A percentile compares a stretch with the other conserved stretches of the same genome.
phyloP scores from a whole-genome alignment of 768 basidiomycete species.

The Termitomyces sp. region DNA sequence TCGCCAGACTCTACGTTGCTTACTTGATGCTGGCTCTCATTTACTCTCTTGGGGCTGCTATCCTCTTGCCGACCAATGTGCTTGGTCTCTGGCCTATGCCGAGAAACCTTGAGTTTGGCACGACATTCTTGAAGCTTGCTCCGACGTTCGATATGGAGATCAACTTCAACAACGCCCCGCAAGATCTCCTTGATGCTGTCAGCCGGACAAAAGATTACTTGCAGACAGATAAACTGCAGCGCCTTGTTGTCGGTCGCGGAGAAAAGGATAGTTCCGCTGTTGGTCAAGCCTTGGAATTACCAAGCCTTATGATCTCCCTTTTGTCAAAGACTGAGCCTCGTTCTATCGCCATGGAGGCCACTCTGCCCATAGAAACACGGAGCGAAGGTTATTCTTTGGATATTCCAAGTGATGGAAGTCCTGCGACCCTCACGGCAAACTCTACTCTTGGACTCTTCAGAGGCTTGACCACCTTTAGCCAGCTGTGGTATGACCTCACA shows the following conservation, averaged over 20 bases:
- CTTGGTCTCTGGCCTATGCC: slow-evolving; percentile 47
- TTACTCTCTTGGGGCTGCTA: not conserved
- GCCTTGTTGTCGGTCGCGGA: slow-evolving; percentile 58
- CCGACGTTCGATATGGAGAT: slow-evolving; percentile 46
- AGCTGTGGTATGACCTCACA: slow-evolving; percentile 55
- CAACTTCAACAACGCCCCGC: slow-evolving; percentile 36
- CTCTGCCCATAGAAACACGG: slow-evolving; percentile 40
- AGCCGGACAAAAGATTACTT: slow-evolving; percentile 39
- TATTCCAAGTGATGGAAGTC: slow-evolving; percentile 48
- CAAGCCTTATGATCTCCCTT: slow-evolving; percentile 40
- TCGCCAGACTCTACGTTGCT: not conserved
- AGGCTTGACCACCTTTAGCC: slow-evolving; percentile 74
- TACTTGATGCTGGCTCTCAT: slow-evolving; percentile 3
- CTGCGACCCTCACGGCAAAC: slow-evolving; percentile 53
- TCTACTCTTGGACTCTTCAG: slow-evolving; percentile 64
- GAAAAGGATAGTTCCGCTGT: slow-evolving; percentile 36
- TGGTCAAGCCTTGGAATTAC: slow-evolving; percentile 34
- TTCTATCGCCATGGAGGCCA: slow-evolving; percentile 49
- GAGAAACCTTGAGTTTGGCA: slow-evolving; percentile 36
- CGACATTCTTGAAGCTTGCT: slow-evolving; percentile 40
- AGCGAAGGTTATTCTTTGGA: slow-evolving; percentile 57
- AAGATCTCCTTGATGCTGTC: slow-evolving; percentile 57
- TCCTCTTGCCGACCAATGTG: slow-evolving; percentile 7
- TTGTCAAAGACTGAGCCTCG: slow-evolving; percentile 22
- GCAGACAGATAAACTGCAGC: slow-evolving; percentile 48